Evolutionary conservation across 352 stramenopile genomes (phyloP), one percentile per base, ranked within the genome.

Genomic region (Phytophthora uliginosa): DNA sequence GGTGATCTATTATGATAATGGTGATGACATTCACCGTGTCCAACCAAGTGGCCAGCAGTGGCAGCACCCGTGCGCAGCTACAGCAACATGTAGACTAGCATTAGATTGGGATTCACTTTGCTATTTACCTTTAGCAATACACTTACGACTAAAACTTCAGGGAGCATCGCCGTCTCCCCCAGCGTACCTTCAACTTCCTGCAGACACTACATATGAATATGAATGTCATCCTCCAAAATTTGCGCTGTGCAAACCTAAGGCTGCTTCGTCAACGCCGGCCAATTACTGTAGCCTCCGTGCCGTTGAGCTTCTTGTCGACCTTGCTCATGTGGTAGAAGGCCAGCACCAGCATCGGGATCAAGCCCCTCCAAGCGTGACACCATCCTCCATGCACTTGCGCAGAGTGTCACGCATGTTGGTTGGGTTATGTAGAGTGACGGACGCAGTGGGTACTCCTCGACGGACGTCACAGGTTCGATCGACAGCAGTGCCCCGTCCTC

Each of bases 271-370:
- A n/a, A n/a, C n/a, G n/a, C n/a, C n/a, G n/a, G n/a, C n/a, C n/a
- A n/a, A n/a, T n/a, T n/a, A n/a, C n/a, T n/a, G n/a, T n/a, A n/a
- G n/a, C 52, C 4, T 78, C 61, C 13, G 57, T 31, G 2, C 48
- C 40, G 20, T 76, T 68, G 15, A 76, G 53, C 38, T 81, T 78
- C 12, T 65, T 62, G 52, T 78, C 69, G 12, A 91, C 70, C 12
- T 76, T 72, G 31, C 76, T 82, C 0, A 77, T 66, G 52, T 90
- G 81, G n/a, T 81, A 85, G 42, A 84, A 83, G 12, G 85, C 82
- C 26, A 89, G 38, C 52, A 89, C 65, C 22, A 82, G 60, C 18
- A 83, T 77, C 1, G 78, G 80, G 31, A 86, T 77, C n/a, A n/a
- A n/a, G n/a, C n/a, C n/a, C n/a, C n/a, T n/a, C 80, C 66, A 9